A percentile compares a stretch with the other conserved stretches of the same genome.
These are phyloP conservation scores for Aegilops tauschii DNA, from an alignment of 176 grass and related monocot species.

Conservation along the genomic window DNA sequence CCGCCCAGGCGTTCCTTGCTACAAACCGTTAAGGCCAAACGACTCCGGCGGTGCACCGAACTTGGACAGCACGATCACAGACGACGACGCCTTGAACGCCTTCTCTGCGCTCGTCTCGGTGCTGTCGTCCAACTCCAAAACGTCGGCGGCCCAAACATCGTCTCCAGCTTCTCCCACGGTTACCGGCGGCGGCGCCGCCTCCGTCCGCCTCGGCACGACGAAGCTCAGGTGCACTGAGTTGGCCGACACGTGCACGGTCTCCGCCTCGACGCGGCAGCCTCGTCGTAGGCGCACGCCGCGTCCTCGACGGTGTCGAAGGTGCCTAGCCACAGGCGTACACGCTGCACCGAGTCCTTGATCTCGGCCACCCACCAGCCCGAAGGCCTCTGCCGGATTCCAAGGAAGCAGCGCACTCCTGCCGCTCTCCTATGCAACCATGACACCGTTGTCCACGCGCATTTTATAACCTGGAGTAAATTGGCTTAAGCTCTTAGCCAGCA, in stretches of 20 bases:
- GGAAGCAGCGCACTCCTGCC: slow-evolving; percentile 38
- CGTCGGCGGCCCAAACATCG: background rate
- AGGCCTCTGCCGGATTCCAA: slow-evolving; percentile 49
- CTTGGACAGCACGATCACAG: background rate
- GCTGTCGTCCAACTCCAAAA: background rate
- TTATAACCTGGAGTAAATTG: background rate
- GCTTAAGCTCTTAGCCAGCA: too few relatives aligned
- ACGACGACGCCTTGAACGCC: slow-evolving; percentile 41
- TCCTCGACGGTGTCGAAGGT: slow-evolving; percentile 98
- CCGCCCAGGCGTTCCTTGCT: background rate
- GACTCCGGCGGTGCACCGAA: slow-evolving; percentile 27
- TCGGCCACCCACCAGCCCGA: slow-evolving; percentile 60
- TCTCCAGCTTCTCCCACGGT: background rate
- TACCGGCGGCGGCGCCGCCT: background rate
- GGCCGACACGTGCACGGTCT: background rate
- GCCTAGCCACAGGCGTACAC: slow-evolving; percentile 76
- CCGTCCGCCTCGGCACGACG: slow-evolving; percentile 43
- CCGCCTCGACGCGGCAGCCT: background rate
- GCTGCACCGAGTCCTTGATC: slow-evolving; percentile 68
- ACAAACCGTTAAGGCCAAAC: slow-evolving; percentile 20
- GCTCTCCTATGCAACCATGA: slow-evolving; percentile 42
- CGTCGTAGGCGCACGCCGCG: slow-evolving; percentile 73
- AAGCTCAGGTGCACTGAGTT: slow-evolving; percentile 57
- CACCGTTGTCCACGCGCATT: background rate
- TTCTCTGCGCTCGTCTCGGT: too few relatives aligned